Conservation (phyloP, 192 early-diverging fungal genomes). For the Mortierella claussenii region DNA sequence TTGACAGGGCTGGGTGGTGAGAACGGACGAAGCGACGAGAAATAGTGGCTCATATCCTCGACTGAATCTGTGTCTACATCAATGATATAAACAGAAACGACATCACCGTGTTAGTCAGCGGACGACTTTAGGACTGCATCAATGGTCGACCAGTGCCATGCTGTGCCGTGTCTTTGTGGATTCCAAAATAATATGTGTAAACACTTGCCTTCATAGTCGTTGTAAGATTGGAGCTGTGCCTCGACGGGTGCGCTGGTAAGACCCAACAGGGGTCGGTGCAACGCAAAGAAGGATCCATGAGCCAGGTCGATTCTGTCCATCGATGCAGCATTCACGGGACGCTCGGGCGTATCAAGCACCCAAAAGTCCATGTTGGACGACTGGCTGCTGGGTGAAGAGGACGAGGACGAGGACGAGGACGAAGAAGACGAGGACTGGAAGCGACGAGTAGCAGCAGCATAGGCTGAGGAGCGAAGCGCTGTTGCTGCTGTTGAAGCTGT, state of each 20-base stretch:
- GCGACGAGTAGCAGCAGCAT: constrained; percentile 18
- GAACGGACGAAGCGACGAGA: constrained; percentile 55
- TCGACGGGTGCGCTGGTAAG: constrained; percentile 34
- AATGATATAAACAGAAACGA: too few species aligned
- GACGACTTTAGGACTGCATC: too few species aligned
- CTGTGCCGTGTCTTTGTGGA: neutral
- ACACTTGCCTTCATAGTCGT: constrained; percentile 30
- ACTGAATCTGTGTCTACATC: constrained; percentile 7
- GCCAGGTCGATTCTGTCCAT: constrained; percentile 59
- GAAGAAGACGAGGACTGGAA: constrained; percentile 44
- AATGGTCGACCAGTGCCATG: neutral
- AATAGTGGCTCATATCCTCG: constrained; percentile 46
- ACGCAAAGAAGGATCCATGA: constrained; percentile 67
- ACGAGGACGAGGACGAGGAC: constrained; percentile 28
- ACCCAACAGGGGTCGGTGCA: constrained; percentile 66
- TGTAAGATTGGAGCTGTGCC: neutral
- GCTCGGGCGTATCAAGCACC: constrained; percentile 12
- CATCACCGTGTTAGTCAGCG: too few species aligned
- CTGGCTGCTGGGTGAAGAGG: constrained; percentile 18
- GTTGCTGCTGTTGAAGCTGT: constrained; percentile 2
- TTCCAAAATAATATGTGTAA: too few species aligned
- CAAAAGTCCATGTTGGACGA: constrained; percentile 9
- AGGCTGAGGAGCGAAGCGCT: constrained; percentile 10
- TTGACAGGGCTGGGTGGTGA: constrained; percentile 45
- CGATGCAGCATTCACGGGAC: constrained; percentile 16